Conservation (phyloP, 2,329 filamentous ascomycete species). For the Polychaeton citri region DNA sequence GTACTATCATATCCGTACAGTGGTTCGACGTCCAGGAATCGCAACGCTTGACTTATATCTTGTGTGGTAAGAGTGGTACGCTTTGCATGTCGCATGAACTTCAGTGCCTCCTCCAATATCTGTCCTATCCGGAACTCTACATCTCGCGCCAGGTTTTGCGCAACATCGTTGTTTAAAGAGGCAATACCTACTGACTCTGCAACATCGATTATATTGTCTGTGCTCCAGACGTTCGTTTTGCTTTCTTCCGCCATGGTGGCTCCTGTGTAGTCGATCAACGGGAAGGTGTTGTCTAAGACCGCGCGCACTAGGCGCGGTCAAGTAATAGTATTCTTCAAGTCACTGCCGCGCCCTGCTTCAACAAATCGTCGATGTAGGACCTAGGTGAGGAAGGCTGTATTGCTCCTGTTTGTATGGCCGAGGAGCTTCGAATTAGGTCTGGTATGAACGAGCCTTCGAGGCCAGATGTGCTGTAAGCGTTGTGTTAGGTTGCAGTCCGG, state of each 20-base stretch:
- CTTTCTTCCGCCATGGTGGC: not conserved
- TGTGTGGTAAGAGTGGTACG: slow-evolving; percentile 79
- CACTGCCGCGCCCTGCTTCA: too few species aligned
- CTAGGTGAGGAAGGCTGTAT: too few species aligned
- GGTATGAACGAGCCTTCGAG: too few species aligned
- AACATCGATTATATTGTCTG: slow-evolving; percentile 89
- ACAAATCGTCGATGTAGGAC: too few species aligned
- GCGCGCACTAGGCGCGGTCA: not conserved
- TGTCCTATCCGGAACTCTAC: slow-evolving; percentile 91
- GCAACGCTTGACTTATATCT: slow-evolving; percentile 76
- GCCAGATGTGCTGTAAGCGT: too few species aligned
- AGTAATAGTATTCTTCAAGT: not conserved
- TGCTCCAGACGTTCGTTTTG: slow-evolving; percentile 69
- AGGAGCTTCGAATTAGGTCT: too few species aligned
- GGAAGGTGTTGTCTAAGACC: not conserved
- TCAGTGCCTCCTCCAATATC: slow-evolving; percentile 83
- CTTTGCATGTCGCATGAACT: slow-evolving; percentile 87
- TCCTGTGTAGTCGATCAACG: too few species aligned
- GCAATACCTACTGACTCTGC: slow-evolving; percentile 89
- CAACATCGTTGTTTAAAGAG: slow-evolving; percentile 68
- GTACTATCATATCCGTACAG: slow-evolving; percentile 94
- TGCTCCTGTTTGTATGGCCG: too few species aligned
- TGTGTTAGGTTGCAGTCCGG: too few species aligned
- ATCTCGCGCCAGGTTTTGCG: slow-evolving; percentile 78
- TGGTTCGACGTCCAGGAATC: slow-evolving; percentile 81